Evolutionary conservation across 140 eudicot genomes (phyloP).

Genomic region (Cichorium intybus): DNA sequence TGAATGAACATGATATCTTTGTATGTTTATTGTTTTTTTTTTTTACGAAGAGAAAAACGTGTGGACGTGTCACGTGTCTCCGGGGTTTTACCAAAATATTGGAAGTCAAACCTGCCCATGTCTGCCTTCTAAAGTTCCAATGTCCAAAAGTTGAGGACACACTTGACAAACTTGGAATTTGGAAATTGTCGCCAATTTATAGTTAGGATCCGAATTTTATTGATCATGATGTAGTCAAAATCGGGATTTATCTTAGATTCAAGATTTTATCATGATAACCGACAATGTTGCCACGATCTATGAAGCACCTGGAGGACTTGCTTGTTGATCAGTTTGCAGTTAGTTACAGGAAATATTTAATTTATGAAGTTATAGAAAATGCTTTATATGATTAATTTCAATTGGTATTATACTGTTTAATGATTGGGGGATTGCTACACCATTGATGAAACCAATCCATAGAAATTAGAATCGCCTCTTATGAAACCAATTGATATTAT

Average conservation of each 20-base stretch:
- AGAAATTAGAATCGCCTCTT: too few species aligned
- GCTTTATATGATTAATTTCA: too few species aligned
- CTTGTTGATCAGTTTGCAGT: too few species aligned
- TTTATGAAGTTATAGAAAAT: too few species aligned
- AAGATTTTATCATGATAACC: not conserved
- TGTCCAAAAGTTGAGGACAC: not conserved
- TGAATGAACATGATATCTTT: not conserved
- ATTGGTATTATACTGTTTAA: too few species aligned
- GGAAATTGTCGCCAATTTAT: too few species aligned
- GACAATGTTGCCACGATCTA: not conserved
- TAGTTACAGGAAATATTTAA: too few species aligned
- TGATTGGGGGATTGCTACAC: too few species aligned
- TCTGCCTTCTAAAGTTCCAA: not conserved
- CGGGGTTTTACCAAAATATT: not conserved
- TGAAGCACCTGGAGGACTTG: too few species aligned
- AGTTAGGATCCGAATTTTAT: not conserved
- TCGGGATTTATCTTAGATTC: not conserved
- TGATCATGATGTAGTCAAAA: not conserved
- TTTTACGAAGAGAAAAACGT: conserved; percentile 12
- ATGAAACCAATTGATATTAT: too few species aligned
- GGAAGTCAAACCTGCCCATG: not conserved
- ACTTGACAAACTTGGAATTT: too few species aligned
- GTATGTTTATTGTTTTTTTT: not conserved
- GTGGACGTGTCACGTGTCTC: not conserved
- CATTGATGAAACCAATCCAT: too few species aligned